A percentile compares a stretch with the other conserved stretches of the same genome.
Evolutionary conservation across 2,329 filamentous ascomycete genomes (phyloP).

Genomic region (Colletotrichum euphorbiae): DNA sequence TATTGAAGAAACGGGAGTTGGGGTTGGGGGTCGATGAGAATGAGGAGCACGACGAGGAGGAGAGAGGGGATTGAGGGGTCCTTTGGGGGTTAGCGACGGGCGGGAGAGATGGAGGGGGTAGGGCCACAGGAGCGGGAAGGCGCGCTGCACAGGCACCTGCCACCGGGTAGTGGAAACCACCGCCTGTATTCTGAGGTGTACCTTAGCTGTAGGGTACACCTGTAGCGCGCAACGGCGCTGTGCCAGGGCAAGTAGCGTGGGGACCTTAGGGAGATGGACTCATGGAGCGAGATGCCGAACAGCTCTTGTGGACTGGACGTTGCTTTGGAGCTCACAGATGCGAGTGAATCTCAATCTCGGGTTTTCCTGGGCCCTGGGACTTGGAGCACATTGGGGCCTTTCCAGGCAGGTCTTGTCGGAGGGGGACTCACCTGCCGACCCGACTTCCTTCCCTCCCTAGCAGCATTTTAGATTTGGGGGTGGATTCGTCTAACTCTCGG

Average conservation of each 20-base stretch:
- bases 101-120: slow-evolving; percentile 15
- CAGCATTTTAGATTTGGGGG: slow-evolving; percentile 9
- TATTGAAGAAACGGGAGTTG: slow-evolving; percentile 35
- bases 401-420: background rate
- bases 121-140: slow-evolving; percentile 28
- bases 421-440: background rate
- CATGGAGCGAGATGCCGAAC: background rate
- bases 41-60: background rate
- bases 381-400: slow-evolving; percentile 9
- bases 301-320: slow-evolving; percentile 8
- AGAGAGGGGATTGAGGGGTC: background rate
- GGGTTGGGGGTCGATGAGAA: slow-evolving; percentile 12
- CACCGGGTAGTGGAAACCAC: slow-evolving; percentile 3
- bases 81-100: slow-evolving; percentile 9
- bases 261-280: slow-evolving; percentile 4
- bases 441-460: slow-evolving; percentile 1
- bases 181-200: background rate
- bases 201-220: background rate
- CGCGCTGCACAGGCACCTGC: slow-evolving; percentile 23
- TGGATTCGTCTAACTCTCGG: slow-evolving; percentile 30
- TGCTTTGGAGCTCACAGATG: background rate
- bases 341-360: slow-evolving; percentile 14
- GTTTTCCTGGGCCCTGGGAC: slow-evolving; percentile 13
- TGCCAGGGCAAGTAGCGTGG: slow-evolving; percentile 7
- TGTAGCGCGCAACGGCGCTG: background rate